Evolutionary conservation across 1,284 basidiomycete species (phyloP).

Genomic region (Melampsora americana): DNA sequence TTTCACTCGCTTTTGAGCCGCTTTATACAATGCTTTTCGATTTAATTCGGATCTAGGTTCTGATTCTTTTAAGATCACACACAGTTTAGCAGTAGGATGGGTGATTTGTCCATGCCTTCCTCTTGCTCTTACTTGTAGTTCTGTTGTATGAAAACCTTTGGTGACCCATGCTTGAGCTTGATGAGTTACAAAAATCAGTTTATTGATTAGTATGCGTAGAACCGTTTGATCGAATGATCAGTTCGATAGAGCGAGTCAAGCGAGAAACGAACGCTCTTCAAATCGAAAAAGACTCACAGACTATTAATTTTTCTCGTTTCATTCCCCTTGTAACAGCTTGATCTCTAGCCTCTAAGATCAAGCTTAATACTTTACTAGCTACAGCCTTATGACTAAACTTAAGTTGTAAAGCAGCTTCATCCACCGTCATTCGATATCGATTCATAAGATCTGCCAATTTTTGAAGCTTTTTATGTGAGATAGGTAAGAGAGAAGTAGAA

Average conservation of each 20-base stretch:
- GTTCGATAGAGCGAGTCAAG: too few relatives aligned
- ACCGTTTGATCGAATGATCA: too few relatives aligned
- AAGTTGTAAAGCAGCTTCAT: slow-evolving; percentile 30
- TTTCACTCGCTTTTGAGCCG: slow-evolving; percentile 1
- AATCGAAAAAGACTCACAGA: slow-evolving; percentile 35
- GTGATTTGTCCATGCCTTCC: slow-evolving; percentile 35
- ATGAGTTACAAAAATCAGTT: too few relatives aligned
- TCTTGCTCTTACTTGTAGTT: slow-evolving; percentile 38
- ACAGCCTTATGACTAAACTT: slow-evolving; percentile 42
- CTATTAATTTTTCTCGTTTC: slow-evolving; percentile 17
- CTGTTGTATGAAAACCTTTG: slow-evolving; percentile 24
- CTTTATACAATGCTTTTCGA: not conserved
- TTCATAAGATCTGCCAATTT: slow-evolving; percentile 40
- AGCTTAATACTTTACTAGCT: slow-evolving; percentile 16
- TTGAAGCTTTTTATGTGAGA: slow-evolving; percentile 36
- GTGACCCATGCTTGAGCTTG: slow-evolving; percentile 42
- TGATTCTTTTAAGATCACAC: slow-evolving; percentile 19
- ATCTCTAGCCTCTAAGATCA: slow-evolving; percentile 18
- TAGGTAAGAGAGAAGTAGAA: slow-evolving; percentile 19
- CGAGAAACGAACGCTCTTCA: too few relatives aligned
- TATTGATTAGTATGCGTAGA: too few relatives aligned
- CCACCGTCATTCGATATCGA: slow-evolving; percentile 26
- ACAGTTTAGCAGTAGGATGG: slow-evolving; percentile 32
- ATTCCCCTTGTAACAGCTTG: slow-evolving; percentile 29
- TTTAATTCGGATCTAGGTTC: slow-evolving; percentile 7